Conservation (phyloP, 257 asterid genomes). For the Nicotiana paniculata region DNA sequence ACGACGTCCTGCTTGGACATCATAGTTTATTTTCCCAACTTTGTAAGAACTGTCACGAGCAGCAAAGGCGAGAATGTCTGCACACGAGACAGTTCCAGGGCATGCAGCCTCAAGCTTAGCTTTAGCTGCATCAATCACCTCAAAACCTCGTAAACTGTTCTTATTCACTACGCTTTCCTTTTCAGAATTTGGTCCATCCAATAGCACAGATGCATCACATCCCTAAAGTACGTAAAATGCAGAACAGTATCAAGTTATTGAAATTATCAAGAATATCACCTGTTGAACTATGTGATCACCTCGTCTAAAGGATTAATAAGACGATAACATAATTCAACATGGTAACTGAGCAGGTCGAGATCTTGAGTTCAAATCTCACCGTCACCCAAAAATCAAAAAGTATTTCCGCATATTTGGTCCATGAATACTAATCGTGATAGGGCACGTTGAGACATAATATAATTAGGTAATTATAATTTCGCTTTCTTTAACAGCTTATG, state of each 20-base stretch:
- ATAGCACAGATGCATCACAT: constrained; percentile 47
- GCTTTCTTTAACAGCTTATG: neutral
- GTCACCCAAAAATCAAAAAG: neutral
- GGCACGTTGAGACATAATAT: neutral
- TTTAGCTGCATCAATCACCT: constrained; percentile 53
- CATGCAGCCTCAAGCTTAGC: constrained; percentile 40
- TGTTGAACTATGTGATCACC: neutral
- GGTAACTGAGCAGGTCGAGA: neutral
- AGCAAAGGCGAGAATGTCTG: constrained; percentile 60
- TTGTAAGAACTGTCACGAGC: constrained; percentile 51
- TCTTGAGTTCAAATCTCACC: neutral
- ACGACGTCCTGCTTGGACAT: constrained; percentile 50
- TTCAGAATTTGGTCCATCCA: constrained; percentile 37
- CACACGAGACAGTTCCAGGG: constrained; percentile 46
- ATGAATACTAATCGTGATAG: too few relatives aligned
- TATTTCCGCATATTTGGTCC: neutral
- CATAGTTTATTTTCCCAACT: constrained; percentile 33
- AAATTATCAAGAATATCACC: neutral
- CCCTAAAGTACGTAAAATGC: constrained; percentile 25
- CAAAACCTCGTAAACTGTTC: constrained; percentile 51
- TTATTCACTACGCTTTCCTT: constrained; percentile 36
- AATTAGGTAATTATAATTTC: neutral
- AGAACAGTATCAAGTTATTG: neutral
- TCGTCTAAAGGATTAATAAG: neutral
- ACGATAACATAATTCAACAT: neutral